Evolutionary conservation across 1,284 basidiomycete genomes (phyloP).

Genomic region (Violaceomyces palustris): DNA sequence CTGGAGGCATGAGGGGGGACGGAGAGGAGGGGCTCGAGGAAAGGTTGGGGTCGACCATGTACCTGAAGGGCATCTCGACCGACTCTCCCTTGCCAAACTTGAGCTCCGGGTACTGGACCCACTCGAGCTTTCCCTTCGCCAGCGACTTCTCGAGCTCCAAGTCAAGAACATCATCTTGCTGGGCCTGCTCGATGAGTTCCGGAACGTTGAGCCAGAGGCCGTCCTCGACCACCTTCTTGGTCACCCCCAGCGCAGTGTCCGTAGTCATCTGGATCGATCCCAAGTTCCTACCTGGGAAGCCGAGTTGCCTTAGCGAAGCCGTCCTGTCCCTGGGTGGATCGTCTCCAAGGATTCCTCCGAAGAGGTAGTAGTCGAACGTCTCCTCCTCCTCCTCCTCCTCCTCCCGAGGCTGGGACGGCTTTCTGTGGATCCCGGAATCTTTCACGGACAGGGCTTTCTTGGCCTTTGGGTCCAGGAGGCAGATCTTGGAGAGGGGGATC

Average conservation of each 20-base stretch:
- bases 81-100: slow-evolving; percentile 42
- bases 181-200: slow-evolving; percentile 15
- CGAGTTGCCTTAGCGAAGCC: slow-evolving; percentile 73
- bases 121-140: slow-evolving; percentile 14
- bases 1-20: slow-evolving; percentile 34
- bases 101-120: slow-evolving; percentile 45
- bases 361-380: slow-evolving; percentile 44
- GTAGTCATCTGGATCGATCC: slow-evolving; percentile 86
- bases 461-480: slow-evolving; percentile 43
- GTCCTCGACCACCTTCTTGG: slow-evolving; percentile 78
- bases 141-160: slow-evolving; percentile 7
- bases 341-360: slow-evolving; percentile 63
- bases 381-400: not conserved
- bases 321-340: slow-evolving; percentile 82
- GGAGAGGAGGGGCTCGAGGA: not conserved
- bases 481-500: slow-evolving; percentile 56
- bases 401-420: not conserved
- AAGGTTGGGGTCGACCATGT: slow-evolving; percentile 24
- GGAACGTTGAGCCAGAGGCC: slow-evolving; percentile 6
- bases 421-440: too few relatives aligned
- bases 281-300: slow-evolving; percentile 64
- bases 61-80: slow-evolving; percentile 45
- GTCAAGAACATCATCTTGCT: too few relatives aligned
- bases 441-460: too few relatives aligned
- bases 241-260: slow-evolving; percentile 90